Evolutionary conservation across 2,329 filamentous ascomycete genomes (phyloP), one percentile per base, ranked within the genome.

Genomic region (Diaporthe sp.): DNA sequence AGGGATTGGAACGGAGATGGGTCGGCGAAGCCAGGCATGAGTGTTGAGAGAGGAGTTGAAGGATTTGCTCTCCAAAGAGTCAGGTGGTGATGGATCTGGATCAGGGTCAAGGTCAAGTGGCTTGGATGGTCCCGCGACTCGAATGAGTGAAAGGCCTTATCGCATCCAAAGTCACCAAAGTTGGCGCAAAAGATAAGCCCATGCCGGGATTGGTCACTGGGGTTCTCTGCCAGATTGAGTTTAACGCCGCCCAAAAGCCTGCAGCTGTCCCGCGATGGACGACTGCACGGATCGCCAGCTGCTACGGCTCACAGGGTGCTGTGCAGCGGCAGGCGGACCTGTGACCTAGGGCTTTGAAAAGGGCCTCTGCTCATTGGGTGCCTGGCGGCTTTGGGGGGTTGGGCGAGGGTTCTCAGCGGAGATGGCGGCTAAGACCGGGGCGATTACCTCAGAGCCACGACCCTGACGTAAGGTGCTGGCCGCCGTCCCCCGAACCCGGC

Each of bases 71-170:
- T 7, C 4, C 49, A 55, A 55, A 42, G 49, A 70, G 65, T 70
- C 65, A 70, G 65, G 65, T 70, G 65, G 65, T 70, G 65, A 70
- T 42, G 13, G 47, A 68, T 28, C 47, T 68, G 65, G 65, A 68
- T 68, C 47, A 68, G 65, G 65, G 47, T 22, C 65, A 70, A 55
- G 65, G 65, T 70, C 65, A 70, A 70, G 65, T 70, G 65, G 63
- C 44, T 67, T 53, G 65, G 65, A 39, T 70, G 65, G 65, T 68
- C 72, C 39, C 61, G 61, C 72, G 61, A 58, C 49, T 55, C 65
- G 65, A 70, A 70, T 70, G 65, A 70, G n/a, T 70, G 65, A 55
- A 55, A 25, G 65, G 25, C 31, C 70, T 73, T 75, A 73, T 75
- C 74, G 74, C 70, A 6, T 17, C 37, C 65, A 55, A 31, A 39